Conservation (phyloP, 495 filamentous ascomycete species). For the Aspergillus nanangensis region DNA sequence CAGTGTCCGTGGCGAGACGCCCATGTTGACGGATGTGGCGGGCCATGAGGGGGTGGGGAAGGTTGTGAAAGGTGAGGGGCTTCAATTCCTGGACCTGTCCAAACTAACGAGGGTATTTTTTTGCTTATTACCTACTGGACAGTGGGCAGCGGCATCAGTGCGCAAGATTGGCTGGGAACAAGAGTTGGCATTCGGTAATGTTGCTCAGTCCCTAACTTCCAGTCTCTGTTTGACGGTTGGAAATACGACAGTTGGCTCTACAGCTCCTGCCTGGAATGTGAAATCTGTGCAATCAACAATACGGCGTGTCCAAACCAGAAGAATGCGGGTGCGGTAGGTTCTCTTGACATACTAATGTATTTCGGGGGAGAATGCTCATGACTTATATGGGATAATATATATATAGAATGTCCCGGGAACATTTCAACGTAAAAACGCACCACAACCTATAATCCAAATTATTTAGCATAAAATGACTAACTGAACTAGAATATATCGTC, state of each 20-base stretch:
- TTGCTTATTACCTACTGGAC: too few species aligned
- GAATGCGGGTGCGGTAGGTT: constrained; percentile 40
- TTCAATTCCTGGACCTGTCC: not conserved
- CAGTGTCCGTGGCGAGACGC: constrained; percentile 40
- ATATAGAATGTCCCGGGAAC: constrained; percentile 40
- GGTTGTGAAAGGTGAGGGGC: constrained; percentile 31
- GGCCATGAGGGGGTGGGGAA: constrained; percentile 42
- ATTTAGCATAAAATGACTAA: not conserved
- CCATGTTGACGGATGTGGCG: constrained; percentile 42
- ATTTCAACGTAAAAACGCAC: constrained; percentile 32
- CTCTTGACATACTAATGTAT: not conserved
- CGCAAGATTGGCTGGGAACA: constrained; percentile 28
- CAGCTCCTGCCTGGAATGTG: constrained; percentile 38
- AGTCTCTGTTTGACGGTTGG: too few species aligned
- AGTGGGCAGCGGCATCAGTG: constrained; percentile 30
- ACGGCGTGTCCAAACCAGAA: constrained; percentile 41
- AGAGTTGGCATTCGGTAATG: constrained; percentile 38
- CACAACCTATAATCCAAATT: not conserved
- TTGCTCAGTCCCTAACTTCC: too few species aligned
- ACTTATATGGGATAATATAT: not conserved
- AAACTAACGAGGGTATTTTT: too few species aligned
- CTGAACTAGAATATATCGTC: constrained; percentile 31
- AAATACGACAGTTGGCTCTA: constrained; percentile 37
- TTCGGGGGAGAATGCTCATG: too few species aligned
- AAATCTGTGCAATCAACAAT: constrained; percentile 43